These are phyloP conservation scores for Globisporangium yorkense DNA, from an alignment of 352 stramenopile species.

Conservation along the genomic window DNA sequence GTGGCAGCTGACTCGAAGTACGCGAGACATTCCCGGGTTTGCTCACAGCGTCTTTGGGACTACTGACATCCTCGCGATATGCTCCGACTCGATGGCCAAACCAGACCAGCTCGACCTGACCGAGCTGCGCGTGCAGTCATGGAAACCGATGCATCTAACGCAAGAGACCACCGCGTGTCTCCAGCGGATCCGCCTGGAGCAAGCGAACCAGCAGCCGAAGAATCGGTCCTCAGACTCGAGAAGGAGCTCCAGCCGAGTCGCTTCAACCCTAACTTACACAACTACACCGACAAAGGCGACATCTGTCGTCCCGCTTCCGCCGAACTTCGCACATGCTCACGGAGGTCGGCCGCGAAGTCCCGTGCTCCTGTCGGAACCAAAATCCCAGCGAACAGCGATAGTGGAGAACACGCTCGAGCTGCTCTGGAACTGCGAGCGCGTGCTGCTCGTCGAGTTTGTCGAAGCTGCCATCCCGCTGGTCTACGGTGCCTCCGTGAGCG, in stretches of 20 bases:
- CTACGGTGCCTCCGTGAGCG: constrained; percentile 18
- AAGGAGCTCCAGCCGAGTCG: neutral
- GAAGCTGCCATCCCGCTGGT: constrained; percentile 28
- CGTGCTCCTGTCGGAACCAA: neutral
- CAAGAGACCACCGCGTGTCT: neutral
- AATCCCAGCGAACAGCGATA: neutral
- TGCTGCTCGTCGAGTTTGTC: constrained; percentile 29
- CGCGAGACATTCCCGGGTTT: neutral
- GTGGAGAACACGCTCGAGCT: constrained; percentile 13
- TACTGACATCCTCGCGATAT: neutral
- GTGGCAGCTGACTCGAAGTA: neutral
- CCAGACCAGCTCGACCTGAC: neutral
- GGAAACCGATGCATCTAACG: neutral
- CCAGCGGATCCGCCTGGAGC: neutral
- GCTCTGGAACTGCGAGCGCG: constrained; percentile 29
- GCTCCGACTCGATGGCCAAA: neutral
- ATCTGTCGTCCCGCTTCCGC: neutral
- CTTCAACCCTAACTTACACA: no score
- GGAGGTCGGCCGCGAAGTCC: neutral
- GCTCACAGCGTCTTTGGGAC: neutral
- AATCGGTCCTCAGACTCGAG: neutral
- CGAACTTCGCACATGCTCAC: neutral
- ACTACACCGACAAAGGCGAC: neutral
- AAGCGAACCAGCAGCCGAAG: constrained; percentile 1
- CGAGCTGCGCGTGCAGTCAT: constrained; percentile 1